Conservation (phyloP, 192 early-diverging fungal species). For the Coemansia sp. region DNA sequence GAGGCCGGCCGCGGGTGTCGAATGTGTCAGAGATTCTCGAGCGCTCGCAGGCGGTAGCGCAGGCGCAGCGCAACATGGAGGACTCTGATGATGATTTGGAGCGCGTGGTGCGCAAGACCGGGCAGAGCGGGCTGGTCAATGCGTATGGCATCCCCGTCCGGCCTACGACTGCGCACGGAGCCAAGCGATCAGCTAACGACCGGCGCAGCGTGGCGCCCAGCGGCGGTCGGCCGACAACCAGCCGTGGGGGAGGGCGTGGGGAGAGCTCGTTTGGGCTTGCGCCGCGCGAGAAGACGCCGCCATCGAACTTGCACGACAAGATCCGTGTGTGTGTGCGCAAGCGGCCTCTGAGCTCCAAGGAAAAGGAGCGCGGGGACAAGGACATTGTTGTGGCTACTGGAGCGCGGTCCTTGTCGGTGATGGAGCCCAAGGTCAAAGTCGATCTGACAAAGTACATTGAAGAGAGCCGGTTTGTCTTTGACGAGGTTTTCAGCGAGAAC, state of each 20-base stretch:
- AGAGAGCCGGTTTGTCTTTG: conserved; percentile 91
- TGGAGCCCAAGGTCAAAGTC: conserved; percentile 96
- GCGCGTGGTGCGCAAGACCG: conserved; percentile 42
- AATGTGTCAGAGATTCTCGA: conserved; percentile 39
- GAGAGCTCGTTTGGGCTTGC: conserved; percentile 15
- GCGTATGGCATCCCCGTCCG: conserved; percentile 39
- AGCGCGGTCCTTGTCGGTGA: conserved; percentile 72
- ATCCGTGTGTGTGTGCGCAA: conserved; percentile 98
- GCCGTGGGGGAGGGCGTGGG: conserved; percentile 14
- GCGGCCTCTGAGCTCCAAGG: conserved; percentile 87
- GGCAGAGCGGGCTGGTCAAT: conserved; percentile 39
- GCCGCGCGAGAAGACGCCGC: conserved; percentile 10
- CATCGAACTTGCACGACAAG: conserved; percentile 60
- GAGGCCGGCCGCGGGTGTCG: conserved; percentile 18
- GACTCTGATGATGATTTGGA: conserved; percentile 45
- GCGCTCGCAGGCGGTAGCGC: conserved; percentile 20
- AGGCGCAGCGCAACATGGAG: conserved; percentile 20
- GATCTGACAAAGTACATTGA: conserved; percentile 96
- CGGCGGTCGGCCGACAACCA: conserved; percentile 16
- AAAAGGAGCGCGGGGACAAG: conserved; percentile 73
- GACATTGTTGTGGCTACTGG: conserved; percentile 76
- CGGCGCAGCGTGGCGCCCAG: conserved; percentile 36
- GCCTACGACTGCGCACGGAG: conserved; percentile 24
- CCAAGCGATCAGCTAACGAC: conserved; percentile 24
- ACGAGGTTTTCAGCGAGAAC: conserved; percentile 91